Conservation (phyloP, 306 rosid species). For the Acacia crassicarpa region DNA sequence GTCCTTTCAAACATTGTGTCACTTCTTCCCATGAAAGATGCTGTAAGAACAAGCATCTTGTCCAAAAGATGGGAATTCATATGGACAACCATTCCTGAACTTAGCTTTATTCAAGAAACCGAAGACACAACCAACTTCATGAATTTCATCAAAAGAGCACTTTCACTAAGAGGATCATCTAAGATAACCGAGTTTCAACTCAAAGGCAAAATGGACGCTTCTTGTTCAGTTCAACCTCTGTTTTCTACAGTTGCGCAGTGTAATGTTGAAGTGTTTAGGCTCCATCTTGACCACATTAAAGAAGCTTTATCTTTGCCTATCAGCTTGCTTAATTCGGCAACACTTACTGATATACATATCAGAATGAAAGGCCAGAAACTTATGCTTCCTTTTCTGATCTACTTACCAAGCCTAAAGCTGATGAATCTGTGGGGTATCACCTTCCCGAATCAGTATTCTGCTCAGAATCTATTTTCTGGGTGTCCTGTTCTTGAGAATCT, state of each 20-base stretch:
- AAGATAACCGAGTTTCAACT: slow-evolving; percentile 7
- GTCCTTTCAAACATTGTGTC: background rate
- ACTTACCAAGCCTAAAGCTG: background rate
- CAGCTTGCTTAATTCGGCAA: background rate
- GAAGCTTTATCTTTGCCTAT: background rate
- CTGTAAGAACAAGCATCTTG: slow-evolving; percentile 22
- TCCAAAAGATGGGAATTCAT: slow-evolving; percentile 26
- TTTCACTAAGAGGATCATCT: background rate
- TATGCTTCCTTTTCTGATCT: background rate
- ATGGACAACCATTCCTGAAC: slow-evolving; percentile 21
- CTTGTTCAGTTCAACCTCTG: background rate
- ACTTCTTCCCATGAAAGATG: background rate
- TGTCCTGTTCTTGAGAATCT: background rate
- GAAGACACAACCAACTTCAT: background rate
- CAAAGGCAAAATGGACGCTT: background rate
- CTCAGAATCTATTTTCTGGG: background rate
- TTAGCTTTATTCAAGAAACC: background rate
- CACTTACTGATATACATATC: background rate
- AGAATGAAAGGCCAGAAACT: background rate
- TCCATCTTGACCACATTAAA: background rate
- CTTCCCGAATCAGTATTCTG: background rate
- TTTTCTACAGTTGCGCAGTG: background rate
- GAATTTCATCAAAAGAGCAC: slow-evolving; percentile 23
- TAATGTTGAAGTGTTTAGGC: background rate
- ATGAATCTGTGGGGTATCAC: background rate